Percentiles rank a stretch among this genome's conserved stretches.
Evolutionary conservation across 495 filamentous ascomycete genomes (phyloP).

Genomic region (Xylaria nigripes): DNA sequence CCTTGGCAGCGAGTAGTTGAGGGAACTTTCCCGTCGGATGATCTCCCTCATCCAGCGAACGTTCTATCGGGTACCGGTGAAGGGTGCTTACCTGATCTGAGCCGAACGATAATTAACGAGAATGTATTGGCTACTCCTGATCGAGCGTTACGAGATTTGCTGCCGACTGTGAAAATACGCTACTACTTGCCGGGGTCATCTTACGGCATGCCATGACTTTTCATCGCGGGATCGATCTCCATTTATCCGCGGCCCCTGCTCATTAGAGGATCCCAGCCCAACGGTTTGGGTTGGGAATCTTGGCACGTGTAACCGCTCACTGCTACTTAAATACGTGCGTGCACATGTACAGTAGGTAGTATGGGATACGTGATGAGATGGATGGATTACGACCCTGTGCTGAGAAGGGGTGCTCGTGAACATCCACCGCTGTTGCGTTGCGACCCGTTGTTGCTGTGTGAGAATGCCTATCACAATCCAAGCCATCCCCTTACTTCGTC

Average conservation of each 20-base stretch:
- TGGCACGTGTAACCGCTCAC: slow-evolving; percentile 7
- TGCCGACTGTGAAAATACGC: slow-evolving; percentile 2
- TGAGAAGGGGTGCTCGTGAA: neutral
- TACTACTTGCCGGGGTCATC: slow-evolving; percentile 6
- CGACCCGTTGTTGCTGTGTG: neutral
- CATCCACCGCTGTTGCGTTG: neutral
- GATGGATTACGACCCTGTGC: neutral
- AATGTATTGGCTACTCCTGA: slow-evolving; percentile 4
- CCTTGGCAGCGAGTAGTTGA: slow-evolving; percentile 1
- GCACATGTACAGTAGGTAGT: neutral
- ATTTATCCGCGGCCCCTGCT: slow-evolving; percentile 14
- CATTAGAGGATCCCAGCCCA: slow-evolving; percentile 11
- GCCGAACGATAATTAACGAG: slow-evolving; percentile 2
- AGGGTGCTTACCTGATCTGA: slow-evolving; percentile 3
- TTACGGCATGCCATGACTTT: slow-evolving; percentile 4
- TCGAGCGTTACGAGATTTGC: slow-evolving; percentile 5
- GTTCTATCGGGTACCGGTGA: slow-evolving; percentile 9
- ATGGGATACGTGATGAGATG: neutral
- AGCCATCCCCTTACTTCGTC: neutral
- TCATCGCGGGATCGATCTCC: slow-evolving; percentile 6
- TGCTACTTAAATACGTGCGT: neutral
- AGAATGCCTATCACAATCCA: neutral
- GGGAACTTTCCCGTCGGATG: slow-evolving; percentile 4
- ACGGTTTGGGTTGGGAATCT: slow-evolving; percentile 12
- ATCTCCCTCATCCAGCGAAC: slow-evolving; percentile 10